These are phyloP conservation scores for Lodderomyces oxycetoniae DNA, from an alignment of 1,139 yeast species.

Conservation along the genomic window DNA sequence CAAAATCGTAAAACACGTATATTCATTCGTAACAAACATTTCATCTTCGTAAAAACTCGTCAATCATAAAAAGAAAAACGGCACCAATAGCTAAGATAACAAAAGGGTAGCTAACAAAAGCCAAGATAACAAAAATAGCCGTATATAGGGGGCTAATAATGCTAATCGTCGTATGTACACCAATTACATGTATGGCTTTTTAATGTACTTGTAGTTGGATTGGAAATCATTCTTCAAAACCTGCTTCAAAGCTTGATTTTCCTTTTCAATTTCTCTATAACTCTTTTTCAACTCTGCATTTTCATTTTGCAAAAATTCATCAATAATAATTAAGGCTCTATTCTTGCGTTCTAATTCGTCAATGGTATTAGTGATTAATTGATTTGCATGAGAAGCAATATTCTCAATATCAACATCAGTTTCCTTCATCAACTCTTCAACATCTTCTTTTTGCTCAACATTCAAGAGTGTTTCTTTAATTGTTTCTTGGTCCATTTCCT, in stretches of 20 bases:
- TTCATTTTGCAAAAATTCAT: constrained; percentile 12
- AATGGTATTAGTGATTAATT: constrained; percentile 4
- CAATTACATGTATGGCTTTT: too few species aligned
- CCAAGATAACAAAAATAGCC: too few species aligned
- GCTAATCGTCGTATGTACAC: too few species aligned
- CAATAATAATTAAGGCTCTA: constrained; percentile 11
- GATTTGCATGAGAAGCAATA: constrained; percentile 5
- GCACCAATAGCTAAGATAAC: too few species aligned
- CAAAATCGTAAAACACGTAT: too few species aligned
- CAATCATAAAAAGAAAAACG: too few species aligned
- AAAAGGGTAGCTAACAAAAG: too few species aligned
- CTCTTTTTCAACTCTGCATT: constrained; percentile 12
- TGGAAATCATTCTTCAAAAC: constrained; percentile 13
- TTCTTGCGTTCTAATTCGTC: constrained; percentile 13
- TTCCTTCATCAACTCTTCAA: constrained; percentile 9
- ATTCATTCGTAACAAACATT: too few species aligned
- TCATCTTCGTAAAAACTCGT: too few species aligned
- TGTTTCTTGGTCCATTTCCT: constrained; percentile 11
- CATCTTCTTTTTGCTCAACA: constrained; percentile 12
- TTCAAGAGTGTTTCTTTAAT: constrained; percentile 11
- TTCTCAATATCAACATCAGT: constrained; percentile 9
- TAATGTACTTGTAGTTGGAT: constrained; percentile 10
- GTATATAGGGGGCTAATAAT: too few species aligned
- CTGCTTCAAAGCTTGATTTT: constrained; percentile 11
- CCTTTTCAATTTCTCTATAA: constrained; percentile 10